phyloP scores from a whole-genome alignment of 495 filamentous ascomycete genomes.

The Neurospora tetraspora region DNA sequence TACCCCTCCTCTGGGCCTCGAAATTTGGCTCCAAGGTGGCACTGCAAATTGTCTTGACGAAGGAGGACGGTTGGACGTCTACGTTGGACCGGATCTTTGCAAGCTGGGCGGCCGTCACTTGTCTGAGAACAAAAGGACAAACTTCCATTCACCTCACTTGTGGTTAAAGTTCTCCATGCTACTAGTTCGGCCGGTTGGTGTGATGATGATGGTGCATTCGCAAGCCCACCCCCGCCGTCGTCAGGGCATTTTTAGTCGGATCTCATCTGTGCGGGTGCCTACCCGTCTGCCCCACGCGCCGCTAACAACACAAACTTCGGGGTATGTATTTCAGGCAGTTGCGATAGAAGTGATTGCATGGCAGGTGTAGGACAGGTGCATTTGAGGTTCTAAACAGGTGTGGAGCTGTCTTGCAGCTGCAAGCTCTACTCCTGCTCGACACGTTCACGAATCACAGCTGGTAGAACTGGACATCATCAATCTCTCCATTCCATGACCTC shows the following conservation, averaged over 20 bases:
- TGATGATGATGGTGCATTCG: neutral
- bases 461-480: neutral
- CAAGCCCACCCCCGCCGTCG: neutral
- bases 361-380: neutral
- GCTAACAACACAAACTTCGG: neutral
- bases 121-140: neutral
- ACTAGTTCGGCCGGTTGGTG: neutral
- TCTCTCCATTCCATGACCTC: neutral
- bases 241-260: neutral
- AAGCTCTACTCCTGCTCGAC: neutral
- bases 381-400: neutral
- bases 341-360: neutral
- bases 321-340: neutral
- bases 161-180: neutral
- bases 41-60: neutral
- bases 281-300: neutral
- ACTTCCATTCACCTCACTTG: neutral
- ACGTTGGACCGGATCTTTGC: neutral
- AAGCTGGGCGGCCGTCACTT: neutral
- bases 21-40: neutral
- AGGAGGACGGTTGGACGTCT: neutral
- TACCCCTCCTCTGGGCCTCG: neutral
- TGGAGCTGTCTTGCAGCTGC: neutral
- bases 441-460: neutral
- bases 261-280: neutral